Evolutionary conservation across 2,329 filamentous ascomycete species (phyloP).

Genomic region (Aspergillus thermomutatus): DNA sequence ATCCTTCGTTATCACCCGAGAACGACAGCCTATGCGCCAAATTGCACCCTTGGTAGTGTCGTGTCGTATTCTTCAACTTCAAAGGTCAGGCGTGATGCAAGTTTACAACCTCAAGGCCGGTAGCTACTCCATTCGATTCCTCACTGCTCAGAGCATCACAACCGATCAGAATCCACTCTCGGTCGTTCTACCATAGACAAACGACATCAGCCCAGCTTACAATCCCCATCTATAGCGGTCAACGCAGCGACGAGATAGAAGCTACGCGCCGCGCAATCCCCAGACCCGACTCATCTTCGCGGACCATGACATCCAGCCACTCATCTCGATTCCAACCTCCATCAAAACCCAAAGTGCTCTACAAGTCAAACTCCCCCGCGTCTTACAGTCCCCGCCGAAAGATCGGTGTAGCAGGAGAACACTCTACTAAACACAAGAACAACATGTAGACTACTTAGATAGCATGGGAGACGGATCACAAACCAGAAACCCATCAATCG

Average conservation of each 20-base stretch:
- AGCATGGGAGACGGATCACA: background rate
- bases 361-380: background rate
- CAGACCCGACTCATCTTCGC: too few species aligned
- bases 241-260: background rate
- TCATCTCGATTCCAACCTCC: too few species aligned
- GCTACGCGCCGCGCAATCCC: too few species aligned
- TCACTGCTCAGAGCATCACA: background rate
- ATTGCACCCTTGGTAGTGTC: background rate
- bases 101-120: background rate
- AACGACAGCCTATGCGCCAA: too few species aligned
- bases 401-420: too few species aligned
- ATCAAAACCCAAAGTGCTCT: too few species aligned
- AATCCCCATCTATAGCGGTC: background rate
- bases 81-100: background rate
- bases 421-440: too few species aligned
- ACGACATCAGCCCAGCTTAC: background rate
- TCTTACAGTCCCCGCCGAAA: background rate
- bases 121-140: background rate
- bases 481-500: too few species aligned
- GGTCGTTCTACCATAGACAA: background rate
- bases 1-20: background rate
- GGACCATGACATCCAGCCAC: too few species aligned
- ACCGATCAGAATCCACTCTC: background rate
- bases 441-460: too few species aligned
- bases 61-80: background rate